Conservation (phyloP, 1,284 basidiomycete genomes). For the Ustanciosporium gigantosporum region DNA sequence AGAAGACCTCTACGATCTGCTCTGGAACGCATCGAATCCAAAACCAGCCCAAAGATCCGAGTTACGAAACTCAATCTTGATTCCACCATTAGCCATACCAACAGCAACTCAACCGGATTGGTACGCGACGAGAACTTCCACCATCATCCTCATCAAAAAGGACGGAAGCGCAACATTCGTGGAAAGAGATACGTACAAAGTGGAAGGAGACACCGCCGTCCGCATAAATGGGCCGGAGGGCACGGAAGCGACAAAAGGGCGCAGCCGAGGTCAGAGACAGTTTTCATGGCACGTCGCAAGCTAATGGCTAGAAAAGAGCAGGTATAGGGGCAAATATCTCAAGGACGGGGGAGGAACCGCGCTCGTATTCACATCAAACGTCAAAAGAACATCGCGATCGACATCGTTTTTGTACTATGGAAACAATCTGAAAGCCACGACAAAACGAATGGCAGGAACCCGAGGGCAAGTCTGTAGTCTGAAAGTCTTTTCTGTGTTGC, state of each 20-base stretch:
- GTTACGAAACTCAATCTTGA: constrained; percentile 26
- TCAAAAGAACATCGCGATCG: no score
- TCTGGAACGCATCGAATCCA: constrained; percentile 18
- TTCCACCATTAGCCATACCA: constrained; percentile 18
- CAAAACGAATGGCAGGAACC: no score
- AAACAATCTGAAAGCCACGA: no score
- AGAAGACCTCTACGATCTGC: constrained; percentile 20
- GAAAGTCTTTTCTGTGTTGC: neutral
- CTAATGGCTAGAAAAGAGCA: no score
- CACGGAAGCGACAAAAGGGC: neutral
- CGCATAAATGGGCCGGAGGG: constrained; percentile 9
- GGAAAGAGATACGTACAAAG: constrained; percentile 35
- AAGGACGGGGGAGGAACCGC: no score
- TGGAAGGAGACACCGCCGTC: neutral
- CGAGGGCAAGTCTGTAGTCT: neutral
- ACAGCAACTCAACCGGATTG: constrained; percentile 4
- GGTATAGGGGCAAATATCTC: no score
- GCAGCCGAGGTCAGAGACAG: neutral
- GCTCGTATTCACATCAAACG: no score
- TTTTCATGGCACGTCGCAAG: constrained; percentile 1
- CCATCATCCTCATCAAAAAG: constrained; percentile 24
- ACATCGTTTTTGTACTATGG: no score
- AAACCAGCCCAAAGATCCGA: constrained; percentile 6
- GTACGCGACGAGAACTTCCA: constrained; percentile 40
- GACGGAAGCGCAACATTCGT: constrained; percentile 14